Conservation (phyloP, 139 green algal species). For the Spirogloea muscicola region DNA sequence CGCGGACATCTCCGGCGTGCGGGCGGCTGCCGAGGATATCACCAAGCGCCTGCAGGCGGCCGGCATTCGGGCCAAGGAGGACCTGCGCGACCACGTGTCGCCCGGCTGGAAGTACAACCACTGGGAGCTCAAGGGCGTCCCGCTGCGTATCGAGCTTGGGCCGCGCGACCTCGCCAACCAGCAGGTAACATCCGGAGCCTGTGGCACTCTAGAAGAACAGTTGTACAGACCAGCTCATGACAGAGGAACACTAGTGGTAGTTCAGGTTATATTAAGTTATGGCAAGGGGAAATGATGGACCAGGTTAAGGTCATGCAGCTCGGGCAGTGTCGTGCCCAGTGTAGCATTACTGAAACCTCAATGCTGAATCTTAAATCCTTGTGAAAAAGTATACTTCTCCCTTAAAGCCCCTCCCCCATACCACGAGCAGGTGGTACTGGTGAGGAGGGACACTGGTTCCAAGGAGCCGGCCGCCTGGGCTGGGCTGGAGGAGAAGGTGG, state of each 20-base stretch:
- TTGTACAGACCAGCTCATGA: no score
- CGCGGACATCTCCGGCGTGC: slow-evolving; percentile 10
- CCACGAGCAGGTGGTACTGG: slow-evolving; percentile 68
- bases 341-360: no score
- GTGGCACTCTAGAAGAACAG: neutral
- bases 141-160: slow-evolving; percentile 88
- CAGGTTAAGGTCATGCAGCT: no score
- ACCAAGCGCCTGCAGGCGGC: slow-evolving; percentile 44
- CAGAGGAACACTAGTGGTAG: no score
- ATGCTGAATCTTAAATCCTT: no score
- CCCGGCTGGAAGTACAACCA: slow-evolving; percentile 99
- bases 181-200: slow-evolving; percentile 48
- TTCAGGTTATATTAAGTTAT: no score
- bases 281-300: no score
- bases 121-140: slow-evolving; percentile 96
- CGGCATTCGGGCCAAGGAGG: slow-evolving; percentile 72
- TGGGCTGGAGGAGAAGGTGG: slow-evolving; percentile 60
- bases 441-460: slow-evolving; percentile 82
- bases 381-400: no score
- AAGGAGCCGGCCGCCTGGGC: slow-evolving; percentile 82
- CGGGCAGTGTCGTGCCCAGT: no score
- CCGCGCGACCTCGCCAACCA: slow-evolving; percentile 86
- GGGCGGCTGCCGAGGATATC: slow-evolving; percentile 44
- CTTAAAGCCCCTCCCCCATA: no score
- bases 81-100: slow-evolving; percentile 91